Base-by-base conservation (phyloP, 108 stramenopile species). In the Skeletonema tropicum region DNA sequence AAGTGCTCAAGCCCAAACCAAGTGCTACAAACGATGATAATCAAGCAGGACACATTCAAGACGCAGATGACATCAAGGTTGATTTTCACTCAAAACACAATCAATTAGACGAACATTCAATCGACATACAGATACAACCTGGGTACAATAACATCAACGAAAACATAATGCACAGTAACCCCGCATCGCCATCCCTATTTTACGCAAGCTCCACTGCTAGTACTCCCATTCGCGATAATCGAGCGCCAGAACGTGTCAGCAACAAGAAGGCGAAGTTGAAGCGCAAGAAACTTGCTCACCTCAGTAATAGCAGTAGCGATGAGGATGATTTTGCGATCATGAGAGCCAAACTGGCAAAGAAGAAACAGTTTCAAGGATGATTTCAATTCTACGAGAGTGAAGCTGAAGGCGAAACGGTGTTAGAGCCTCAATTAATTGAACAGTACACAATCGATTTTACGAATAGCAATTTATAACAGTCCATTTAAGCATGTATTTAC, bases 301-400 rank as follows among this genome's bases (percentile, higher is more conserved):
- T 35, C 35, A 35, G 35, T 8, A 35, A 35, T 8, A 46, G 45
- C 45, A 46, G 45, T 15, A 46, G 45, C 4, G 45, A 46, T 12
- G 45, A 46, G 4, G 45, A 46, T 12, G 45, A 46, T 46, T 46
- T 46, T 46, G 45, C 13, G 4, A 46, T 46, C 4, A 46, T 46
- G 45, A 46, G 45, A n/a, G 45, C 45, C 45, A 46, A 46, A 46
- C 45, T 46, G 13, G 45, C 45, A 46, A 46, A 46, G 45, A 46
- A n/a, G 45, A 46, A 46, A 46, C 14, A 46, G 14, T 46, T 12
- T n/a, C 2, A 13, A 46, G 14, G 45, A 46, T n/a, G 45, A 46
- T n/a, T 46, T 46, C 11, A 12, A n/a, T 46, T 4, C 1, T 5
- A 46, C 14, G 45, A 46, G 45, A 46, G 2, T 13, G 15, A 46